Conservation (phyloP, 2,329 filamentous ascomycete genomes). For the Aspergillus uvarum region DNA sequence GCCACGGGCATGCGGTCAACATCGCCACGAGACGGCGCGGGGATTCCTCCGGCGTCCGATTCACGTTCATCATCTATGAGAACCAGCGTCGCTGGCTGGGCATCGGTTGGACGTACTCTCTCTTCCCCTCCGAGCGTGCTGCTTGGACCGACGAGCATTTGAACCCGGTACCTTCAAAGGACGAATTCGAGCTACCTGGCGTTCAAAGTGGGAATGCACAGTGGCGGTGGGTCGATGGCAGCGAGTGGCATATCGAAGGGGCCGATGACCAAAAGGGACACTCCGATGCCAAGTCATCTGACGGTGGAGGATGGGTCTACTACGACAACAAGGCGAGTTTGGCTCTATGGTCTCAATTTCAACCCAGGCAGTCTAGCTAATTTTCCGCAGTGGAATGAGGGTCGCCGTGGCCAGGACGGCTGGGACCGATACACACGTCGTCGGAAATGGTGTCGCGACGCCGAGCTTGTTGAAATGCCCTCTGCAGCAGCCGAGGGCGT, state of each 20-base stretch:
- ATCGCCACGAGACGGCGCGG: slow-evolving; percentile 46
- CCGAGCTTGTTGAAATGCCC: slow-evolving; percentile 79
- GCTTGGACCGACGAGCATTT: slow-evolving; percentile 97
- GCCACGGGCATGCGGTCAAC: slow-evolving; percentile 48
- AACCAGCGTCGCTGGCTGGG: slow-evolving; percentile 96
- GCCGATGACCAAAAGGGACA: slow-evolving; percentile 41
- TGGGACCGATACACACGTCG: slow-evolving; percentile 94
- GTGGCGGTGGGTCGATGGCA: slow-evolving; percentile 82
- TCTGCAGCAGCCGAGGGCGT: slow-evolving; percentile 45
- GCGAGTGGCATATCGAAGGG: slow-evolving; percentile 84
- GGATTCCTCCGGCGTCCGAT: slow-evolving; percentile 75
- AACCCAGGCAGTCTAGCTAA: not conserved
- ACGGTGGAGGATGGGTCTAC: slow-evolving; percentile 87
- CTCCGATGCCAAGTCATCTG: slow-evolving; percentile 40
- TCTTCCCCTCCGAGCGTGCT: slow-evolving; percentile 86
- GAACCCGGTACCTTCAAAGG: slow-evolving; percentile 72
- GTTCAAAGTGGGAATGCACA: slow-evolving; percentile 62
- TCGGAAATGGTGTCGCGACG: slow-evolving; percentile 94
- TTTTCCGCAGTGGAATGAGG: slow-evolving; percentile 74
- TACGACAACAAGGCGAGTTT: slow-evolving; percentile 86
- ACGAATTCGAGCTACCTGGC: slow-evolving; percentile 68
- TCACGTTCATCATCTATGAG: slow-evolving; percentile 95
- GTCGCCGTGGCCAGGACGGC: slow-evolving; percentile 78
- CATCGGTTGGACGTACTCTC: slow-evolving; percentile 86
- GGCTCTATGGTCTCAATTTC: not conserved